phyloP scores from a whole-genome alignment of 768 basidiomycete species.

The Udeniomyces megalosporus region DNA sequence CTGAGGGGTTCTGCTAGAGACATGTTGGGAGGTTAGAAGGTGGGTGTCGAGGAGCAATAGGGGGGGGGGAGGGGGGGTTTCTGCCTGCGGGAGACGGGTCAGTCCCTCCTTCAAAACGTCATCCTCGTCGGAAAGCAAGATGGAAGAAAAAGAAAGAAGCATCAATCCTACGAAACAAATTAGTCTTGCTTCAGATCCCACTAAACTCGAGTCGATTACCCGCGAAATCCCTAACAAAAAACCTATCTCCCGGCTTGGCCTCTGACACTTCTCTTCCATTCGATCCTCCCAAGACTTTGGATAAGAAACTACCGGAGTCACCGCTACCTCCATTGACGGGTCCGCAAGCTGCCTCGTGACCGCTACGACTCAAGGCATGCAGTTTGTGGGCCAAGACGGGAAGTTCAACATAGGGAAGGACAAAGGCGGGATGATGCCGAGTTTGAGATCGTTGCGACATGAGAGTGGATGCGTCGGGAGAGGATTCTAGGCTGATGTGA shows the following conservation, averaged over 20 bases:
- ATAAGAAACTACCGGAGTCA: too few species aligned
- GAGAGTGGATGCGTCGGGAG: neutral
- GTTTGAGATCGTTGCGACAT: neutral
- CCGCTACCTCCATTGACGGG: too few species aligned
- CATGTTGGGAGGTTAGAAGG: too few species aligned
- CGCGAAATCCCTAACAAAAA: conserved; percentile 5
- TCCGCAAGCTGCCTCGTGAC: neutral
- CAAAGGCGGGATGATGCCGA: conserved; percentile 6
- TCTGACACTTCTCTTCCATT: neutral
- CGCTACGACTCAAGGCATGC: neutral
- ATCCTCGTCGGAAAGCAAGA: too few species aligned
- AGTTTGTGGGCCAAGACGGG: neutral
- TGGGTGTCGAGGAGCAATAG: too few species aligned
- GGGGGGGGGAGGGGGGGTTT: too few species aligned
- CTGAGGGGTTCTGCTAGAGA: too few species aligned
- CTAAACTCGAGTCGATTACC: conserved; percentile 9
- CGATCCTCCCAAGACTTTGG: neutral
- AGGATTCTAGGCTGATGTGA: conserved; percentile 9
- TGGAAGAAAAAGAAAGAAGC: too few species aligned
- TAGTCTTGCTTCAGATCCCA: neutral
- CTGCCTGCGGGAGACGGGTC: too few species aligned
- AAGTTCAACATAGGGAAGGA: neutral
- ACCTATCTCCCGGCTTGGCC: conserved; percentile 1
- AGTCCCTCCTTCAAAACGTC: too few species aligned
- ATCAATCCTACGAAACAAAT: too few species aligned